Conservation (phyloP, 306 rosid genomes). For the Cucumis cinereus region DNA sequence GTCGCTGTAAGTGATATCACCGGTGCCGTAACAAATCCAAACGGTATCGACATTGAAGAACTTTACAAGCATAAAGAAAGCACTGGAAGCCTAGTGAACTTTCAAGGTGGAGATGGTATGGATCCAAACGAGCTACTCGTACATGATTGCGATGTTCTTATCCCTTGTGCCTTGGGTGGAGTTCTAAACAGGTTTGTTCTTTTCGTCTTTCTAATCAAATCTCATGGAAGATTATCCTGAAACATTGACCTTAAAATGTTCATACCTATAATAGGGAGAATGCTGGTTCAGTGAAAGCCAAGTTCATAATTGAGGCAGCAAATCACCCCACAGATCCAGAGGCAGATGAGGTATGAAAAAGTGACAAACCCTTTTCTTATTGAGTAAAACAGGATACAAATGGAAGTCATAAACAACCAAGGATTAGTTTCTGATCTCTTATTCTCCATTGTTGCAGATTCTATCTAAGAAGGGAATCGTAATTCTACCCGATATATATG, state of each 20-base stretch:
- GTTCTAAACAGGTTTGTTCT: conserved; percentile 41
- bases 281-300: conserved; percentile 38
- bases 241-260: neutral
- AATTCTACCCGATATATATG: conserved; percentile 44
- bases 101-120: conserved; percentile 32
- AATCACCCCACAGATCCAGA: conserved; percentile 56
- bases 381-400: neutral
- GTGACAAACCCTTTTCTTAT: neutral
- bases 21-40: conserved; percentile 37
- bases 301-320: conserved; percentile 48
- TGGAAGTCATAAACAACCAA: neutral
- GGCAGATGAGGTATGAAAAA: conserved; percentile 37
- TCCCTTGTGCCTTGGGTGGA: conserved; percentile 58
- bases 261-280: conserved; percentile 25
- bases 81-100: conserved; percentile 30
- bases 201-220: neutral
- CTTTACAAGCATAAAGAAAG: conserved; percentile 32
- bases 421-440: conserved; percentile 7
- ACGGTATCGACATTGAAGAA: conserved; percentile 29
- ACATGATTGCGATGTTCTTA: conserved; percentile 45
- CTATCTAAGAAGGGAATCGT: conserved; percentile 43
- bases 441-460: conserved; percentile 23
- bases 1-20: conserved; percentile 47
- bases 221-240: neutral
- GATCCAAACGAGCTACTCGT: conserved; percentile 29